These are phyloP conservation scores for Noccaea bulbosa DNA, from an alignment of 345 rosid genomes.

Conservation along the genomic window DNA sequence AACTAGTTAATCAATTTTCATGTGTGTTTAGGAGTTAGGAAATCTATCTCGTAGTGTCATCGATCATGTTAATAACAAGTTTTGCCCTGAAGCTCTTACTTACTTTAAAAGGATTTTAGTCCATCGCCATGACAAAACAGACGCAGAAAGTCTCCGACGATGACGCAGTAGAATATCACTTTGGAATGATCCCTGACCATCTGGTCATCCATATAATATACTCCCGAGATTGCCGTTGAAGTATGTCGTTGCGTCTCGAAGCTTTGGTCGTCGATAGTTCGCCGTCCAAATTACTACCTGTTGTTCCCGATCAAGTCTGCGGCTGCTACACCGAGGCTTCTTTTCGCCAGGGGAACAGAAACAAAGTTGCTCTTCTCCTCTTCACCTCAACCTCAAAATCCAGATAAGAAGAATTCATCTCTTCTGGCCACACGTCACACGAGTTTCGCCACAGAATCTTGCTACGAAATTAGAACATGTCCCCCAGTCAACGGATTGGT, in stretches of 20 bases:
- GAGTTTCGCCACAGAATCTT: neutral
- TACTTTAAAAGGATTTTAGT: too few species aligned
- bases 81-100: too few species aligned
- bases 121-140: neutral
- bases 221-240: neutral
- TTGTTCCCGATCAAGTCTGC: neutral
- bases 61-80: too few species aligned
- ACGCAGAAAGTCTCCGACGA: neutral
- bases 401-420: neutral
- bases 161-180: neutral
- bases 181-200: neutral
- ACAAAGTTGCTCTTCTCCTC: neutral
- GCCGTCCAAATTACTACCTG: neutral
- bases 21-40: too few species aligned
- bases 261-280: conserved; percentile 19
- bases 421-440: neutral
- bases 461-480: too few species aligned
- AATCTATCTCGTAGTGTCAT: too few species aligned
- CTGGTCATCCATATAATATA: neutral
- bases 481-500: neutral
- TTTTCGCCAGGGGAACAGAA: neutral
- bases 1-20: too few species aligned
- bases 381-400: neutral
- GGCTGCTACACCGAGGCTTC: neutral
- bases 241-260: conserved; percentile 20